phyloP scores from a whole-genome alignment of 257 asterid genomes.

The Capsicum rhomboideum region DNA sequence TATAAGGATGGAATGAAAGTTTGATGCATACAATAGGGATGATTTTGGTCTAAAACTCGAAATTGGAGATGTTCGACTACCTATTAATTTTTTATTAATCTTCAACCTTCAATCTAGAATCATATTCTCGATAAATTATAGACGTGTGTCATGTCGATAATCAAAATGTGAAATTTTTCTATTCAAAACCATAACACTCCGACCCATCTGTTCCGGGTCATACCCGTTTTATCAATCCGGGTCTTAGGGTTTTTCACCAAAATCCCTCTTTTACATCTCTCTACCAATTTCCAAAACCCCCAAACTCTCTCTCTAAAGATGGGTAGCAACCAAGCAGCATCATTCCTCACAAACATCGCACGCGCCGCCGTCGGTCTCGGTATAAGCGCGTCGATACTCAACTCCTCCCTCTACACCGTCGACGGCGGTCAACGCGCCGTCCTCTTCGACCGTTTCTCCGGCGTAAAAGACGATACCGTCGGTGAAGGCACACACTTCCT shows the following conservation, averaged over 20 bases:
- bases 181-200: no score
- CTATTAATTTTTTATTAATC: neutral
- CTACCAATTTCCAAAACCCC: neutral
- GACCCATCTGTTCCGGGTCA: neutral
- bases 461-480: constrained; percentile 63
- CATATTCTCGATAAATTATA: neutral
- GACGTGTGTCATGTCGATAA: no score
- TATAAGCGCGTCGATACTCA: constrained; percentile 44
- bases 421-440: constrained; percentile 98
- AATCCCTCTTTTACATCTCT: neutral
- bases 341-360: constrained; percentile 55
- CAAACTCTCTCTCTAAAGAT: constrained; percentile 6
- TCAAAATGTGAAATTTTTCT: no score
- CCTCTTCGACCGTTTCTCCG: constrained; percentile 84
- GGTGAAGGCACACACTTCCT: constrained; percentile 91
- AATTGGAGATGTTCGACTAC: neutral
- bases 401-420: constrained; percentile 82
- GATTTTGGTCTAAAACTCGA: no score
- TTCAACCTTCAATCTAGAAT: neutral
- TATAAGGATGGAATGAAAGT: no score
- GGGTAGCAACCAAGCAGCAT: constrained; percentile 55
- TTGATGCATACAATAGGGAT: no score
- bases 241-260: neutral
- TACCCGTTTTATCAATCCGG: neutral
- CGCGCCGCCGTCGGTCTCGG: constrained; percentile 77